Evolutionary conservation across 495 filamentous ascomycete genomes (phyloP), one percentile per base, ranked within the genome.

Genomic region (Emericellopsis terricola): DNA sequence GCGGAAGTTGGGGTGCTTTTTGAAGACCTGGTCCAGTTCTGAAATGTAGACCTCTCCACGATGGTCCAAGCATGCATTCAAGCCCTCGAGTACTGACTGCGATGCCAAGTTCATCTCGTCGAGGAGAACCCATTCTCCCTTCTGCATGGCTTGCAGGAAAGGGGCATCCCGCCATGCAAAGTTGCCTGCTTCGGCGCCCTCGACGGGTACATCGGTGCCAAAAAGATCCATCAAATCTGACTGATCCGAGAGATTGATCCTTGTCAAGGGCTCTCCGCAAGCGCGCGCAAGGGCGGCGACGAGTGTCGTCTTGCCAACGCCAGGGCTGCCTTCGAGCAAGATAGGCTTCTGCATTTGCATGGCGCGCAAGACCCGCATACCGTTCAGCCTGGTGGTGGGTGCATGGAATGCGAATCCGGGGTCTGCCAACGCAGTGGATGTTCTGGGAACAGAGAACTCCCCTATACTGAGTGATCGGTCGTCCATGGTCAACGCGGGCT

Each of bases 41-140:
- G 91, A 75, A 40, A 99, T 76, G 41, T 93, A 99, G 2, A 92
- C 81, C 52, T 94, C 83, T 39, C 89, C 89, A 48, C 91, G 78
- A 48, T 99, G 91, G 57, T 99, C 91, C 16, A 99, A 64, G 57
- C 91, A 96, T 11, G 89, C 86, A 44, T 99, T 99, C 13, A 99
- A 62, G 40, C 91, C 91, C 53, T 99, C 91, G 2, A 99, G 73
- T 16, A 99, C 85, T 4, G 86, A 91, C 49, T 96, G 91, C 0
- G 91, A 96, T 2, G 91, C 91, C 33, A 99, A 49, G 45, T 99
- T 99, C 91, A 99, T 94, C 61, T 99, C 91, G 52, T 99, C 91
- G 1, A 99, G 60, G 7, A 99, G 57, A 6, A 96, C 87, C 91
- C 91, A 99, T 41, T 86, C 73, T 9, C 91, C 91, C 29, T 70